A percentile compares a stretch with the other conserved stretches of the same genome.
Evolutionary conservation across 2,329 filamentous ascomycete species (phyloP).

Genomic region (Apiospora arundinis): DNA sequence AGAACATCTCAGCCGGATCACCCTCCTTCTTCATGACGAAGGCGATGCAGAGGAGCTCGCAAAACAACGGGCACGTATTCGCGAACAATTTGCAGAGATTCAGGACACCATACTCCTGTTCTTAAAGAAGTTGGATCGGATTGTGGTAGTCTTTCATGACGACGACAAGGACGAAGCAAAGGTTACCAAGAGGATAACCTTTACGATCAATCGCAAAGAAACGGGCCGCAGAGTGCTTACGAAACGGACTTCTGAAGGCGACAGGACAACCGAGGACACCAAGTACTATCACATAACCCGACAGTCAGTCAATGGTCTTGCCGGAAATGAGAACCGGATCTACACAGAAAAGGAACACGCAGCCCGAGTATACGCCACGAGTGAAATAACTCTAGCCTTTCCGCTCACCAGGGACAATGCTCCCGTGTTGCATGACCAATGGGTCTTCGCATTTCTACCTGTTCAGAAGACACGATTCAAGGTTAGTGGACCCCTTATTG

Average conservation of each 20-base stretch:
- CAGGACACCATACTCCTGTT: conserved; percentile 50
- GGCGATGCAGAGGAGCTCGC: conserved; percentile 29
- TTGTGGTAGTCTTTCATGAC: conserved; percentile 41
- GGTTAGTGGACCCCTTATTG: not conserved
- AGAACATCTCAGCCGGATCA: conserved; percentile 43
- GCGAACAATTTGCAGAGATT: conserved; percentile 45
- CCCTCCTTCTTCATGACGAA: conserved; percentile 43
- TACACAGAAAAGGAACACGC: not conserved
- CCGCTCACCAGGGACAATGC: conserved; percentile 46
- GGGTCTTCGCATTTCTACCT: conserved; percentile 54
- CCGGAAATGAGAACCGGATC: conserved; percentile 22
- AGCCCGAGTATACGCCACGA: not conserved
- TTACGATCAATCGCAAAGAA: not conserved
- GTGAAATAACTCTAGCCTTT: conserved; percentile 52
- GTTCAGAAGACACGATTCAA: conserved; percentile 47
- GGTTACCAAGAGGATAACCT: not conserved
- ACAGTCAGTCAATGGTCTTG: not conserved
- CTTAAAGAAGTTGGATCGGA: conserved; percentile 44
- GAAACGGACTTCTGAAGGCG: not conserved
- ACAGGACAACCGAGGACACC: not conserved
- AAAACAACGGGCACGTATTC: conserved; percentile 34
- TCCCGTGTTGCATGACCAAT: conserved; percentile 36
- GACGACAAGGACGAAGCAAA: not conserved
- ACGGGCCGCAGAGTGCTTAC: not conserved
- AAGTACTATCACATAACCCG: not conserved